Evolutionary conservation across 352 stramenopile genomes (phyloP), one percentile per base, ranked within the genome.

Genomic region (Albugo candida): DNA sequence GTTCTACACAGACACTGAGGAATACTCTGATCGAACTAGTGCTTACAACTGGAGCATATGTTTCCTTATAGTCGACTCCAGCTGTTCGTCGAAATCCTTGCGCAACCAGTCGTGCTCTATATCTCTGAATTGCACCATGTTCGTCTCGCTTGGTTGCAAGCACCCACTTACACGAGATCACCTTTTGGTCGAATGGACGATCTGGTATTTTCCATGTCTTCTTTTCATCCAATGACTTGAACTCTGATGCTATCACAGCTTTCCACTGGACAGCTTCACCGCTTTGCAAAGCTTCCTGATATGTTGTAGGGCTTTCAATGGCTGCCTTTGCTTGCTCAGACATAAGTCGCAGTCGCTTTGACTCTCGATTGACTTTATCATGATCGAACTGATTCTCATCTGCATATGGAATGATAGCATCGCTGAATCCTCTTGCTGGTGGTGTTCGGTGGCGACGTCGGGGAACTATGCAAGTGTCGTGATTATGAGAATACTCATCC

Each of bases 221-320:
- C 3, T 43, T 43, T 19, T 21, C 38, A 10, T 21, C 17, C 38
- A 43, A 8, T 10, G 38, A 43, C 8, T 43, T 2, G 8, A 43
- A 21, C 8, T 43, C 38, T 21, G 17, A 21, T 10, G 17, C 19
- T 10, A 43, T 43, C 8, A 8, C 38, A 43, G 3, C 2, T 43
- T 43, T 24, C 38, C 38, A 43, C 5, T 55, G 19, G 5, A 11
- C 16, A 14, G 18, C 13, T 6, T 55, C 50, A n/a, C 36, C 36
- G 13, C 16, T 27, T 17, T 37, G 8, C 40, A 53, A 54, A 5
- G 50, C 50, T 14, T 55, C 50, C 11, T n/a, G 6, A 20, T 44
- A 48, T 18, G 18, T 47, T 17, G 41, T 11, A 18, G 50, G 50
- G 13, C 36, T 21, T 21, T 39, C 38, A 43, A 19, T 43, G 38